Percentiles rank a stretch among this genome's conserved stretches.
Conservation (phyloP, 805 yeast species). For the Myxozyma kluyveri region DNA sequence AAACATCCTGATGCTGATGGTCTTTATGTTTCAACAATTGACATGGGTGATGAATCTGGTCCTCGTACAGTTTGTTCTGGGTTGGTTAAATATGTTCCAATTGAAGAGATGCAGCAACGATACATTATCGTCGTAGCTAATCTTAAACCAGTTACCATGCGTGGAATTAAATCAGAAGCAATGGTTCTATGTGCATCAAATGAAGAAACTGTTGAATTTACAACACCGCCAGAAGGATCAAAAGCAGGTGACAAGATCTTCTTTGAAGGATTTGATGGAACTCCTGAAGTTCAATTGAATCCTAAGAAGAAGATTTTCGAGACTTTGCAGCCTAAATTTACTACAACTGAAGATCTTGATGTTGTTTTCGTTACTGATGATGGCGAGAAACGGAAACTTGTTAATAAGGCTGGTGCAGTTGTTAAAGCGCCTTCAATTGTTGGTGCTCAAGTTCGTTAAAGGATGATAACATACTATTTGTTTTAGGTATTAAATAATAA, state of each 20-base stretch:
- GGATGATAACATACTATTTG: no score
- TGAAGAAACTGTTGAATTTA: constrained; percentile 76
- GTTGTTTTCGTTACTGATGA: constrained; percentile 69
- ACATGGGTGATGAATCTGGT: constrained; percentile 93
- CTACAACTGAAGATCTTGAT: constrained; percentile 71
- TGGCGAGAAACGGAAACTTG: constrained; percentile 62
- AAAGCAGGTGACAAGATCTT: constrained; percentile 95
- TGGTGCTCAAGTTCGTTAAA: constrained; percentile 74
- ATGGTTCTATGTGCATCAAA: constrained; percentile 89
- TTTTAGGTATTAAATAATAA: no score
- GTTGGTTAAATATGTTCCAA: constrained; percentile 78
- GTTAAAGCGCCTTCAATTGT: constrained; percentile 72
- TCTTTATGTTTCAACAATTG: constrained; percentile 91
- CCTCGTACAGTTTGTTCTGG: constrained; percentile 99
- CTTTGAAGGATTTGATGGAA: constrained; percentile 86
- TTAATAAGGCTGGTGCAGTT: constrained; percentile 73
- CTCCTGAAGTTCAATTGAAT: constrained; percentile 87
- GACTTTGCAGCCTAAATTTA: constrained; percentile 84
- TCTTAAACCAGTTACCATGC: constrained; percentile 96
- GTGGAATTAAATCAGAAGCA: constrained; percentile 92
- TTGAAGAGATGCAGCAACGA: constrained; percentile 95
- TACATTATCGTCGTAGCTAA: constrained; percentile 85
- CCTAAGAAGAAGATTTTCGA: constrained; percentile 99
- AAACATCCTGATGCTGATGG: constrained; percentile 98
- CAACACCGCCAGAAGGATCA: constrained; percentile 89